Percentiles rank a stretch among this genome's conserved stretches.
Evolutionary conservation across 164 flowering plant genomes (phyloP).

Genomic region (Houttuynia cordata): DNA sequence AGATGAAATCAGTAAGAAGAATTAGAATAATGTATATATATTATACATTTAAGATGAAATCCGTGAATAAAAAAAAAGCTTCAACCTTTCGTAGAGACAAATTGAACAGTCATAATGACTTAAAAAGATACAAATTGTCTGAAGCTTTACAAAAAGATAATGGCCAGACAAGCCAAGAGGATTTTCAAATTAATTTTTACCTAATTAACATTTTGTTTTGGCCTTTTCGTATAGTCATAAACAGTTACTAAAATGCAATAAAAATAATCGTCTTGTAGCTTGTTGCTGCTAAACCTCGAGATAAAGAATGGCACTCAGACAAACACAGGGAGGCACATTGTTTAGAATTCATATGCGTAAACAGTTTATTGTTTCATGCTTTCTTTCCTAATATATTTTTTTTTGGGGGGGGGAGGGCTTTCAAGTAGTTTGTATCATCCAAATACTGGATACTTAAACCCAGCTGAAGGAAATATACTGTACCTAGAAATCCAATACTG

Average conservation of each 20-base stretch:
- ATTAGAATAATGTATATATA: too few species aligned
- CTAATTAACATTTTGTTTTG: background rate
- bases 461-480: background rate
- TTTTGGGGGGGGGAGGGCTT: background rate
- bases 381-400: background rate
- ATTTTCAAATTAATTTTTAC: background rate
- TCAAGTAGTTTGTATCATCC: background rate
- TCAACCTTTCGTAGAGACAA: too few species aligned
- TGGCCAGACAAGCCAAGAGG: background rate
- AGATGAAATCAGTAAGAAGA: constrained; percentile 1
- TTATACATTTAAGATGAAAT: too few species aligned
- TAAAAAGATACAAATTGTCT: too few species aligned
- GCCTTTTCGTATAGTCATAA: background rate
- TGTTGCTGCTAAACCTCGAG: background rate
- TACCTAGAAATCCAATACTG: constrained; percentile 54
- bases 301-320: background rate
- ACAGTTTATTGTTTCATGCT: background rate
- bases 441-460: background rate
- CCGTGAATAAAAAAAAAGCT: too few species aligned
- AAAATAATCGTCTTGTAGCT: background rate
- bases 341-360: background rate
- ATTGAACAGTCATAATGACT: too few species aligned
- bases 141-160: background rate
- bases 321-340: background rate
- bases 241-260: background rate